Conservation (phyloP, 257 asterid genomes). For the Solanum chiquidenum region DNA sequence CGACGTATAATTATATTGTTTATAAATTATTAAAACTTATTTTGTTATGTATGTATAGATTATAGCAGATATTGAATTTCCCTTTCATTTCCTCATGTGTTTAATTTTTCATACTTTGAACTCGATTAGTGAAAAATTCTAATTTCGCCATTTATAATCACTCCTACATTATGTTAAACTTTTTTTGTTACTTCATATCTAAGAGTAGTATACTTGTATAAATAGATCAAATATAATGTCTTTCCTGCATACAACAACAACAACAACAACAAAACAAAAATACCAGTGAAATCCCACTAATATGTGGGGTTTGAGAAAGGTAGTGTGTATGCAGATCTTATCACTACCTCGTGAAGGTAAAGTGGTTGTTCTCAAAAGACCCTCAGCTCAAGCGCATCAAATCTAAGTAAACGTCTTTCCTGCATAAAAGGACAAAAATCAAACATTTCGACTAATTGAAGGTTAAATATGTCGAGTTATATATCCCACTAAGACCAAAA, state of each 20-base stretch:
- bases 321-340: no score
- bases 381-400: neutral
- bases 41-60: neutral
- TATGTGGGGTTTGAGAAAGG: no score
- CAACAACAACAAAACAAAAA: no score
- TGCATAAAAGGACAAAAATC: neutral
- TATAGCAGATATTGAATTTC: neutral
- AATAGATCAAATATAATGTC: neutral
- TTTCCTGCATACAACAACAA: neutral
- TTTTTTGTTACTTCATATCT: neutral
- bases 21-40: accelerated
- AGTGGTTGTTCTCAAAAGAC: accelerated
- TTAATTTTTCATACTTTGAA: neutral
- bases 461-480: neutral
- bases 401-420: neutral
- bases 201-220: neutral
- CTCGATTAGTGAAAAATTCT: neutral
- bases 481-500: neutral
- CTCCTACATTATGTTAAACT: neutral
- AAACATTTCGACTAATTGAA: neutral
- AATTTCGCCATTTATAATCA: neutral
- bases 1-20: neutral
- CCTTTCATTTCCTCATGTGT: accelerated
- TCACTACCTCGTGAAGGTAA: neutral
- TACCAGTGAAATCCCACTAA: no score